A percentile compares a stretch with the other conserved stretches of the same genome.
phyloP scores from a whole-genome alignment of 1,284 basidiomycete species.

The Wolfiporia cocos region DNA sequence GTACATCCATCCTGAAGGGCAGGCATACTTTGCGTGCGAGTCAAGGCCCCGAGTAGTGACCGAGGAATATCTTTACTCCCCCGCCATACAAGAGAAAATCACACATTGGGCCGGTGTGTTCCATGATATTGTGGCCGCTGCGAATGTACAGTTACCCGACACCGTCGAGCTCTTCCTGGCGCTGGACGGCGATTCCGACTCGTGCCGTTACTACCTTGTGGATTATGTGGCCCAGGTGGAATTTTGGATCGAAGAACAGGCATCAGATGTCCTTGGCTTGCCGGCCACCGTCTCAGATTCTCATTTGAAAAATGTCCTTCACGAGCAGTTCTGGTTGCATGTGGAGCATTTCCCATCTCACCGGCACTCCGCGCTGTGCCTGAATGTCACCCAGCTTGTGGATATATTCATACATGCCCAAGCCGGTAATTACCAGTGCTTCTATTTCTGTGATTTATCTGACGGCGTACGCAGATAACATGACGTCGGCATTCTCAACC shows the following conservation, averaged over 20 bases:
- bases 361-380: slow-evolving; percentile 6
- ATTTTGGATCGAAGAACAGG: slow-evolving; percentile 23
- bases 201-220: slow-evolving; percentile 23
- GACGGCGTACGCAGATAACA: slow-evolving; percentile 26
- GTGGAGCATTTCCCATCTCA: slow-evolving; percentile 25
- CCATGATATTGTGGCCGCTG: slow-evolving; percentile 7
- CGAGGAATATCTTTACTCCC: slow-evolving; percentile 16
- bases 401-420: slow-evolving; percentile 19
- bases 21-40: slow-evolving; percentile 18
- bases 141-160: slow-evolving; percentile 10
- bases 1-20: slow-evolving; percentile 23
- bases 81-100: slow-evolving; percentile 10
- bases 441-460: not conserved
- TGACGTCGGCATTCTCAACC: slow-evolving; percentile 37
- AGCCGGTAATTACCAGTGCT: slow-evolving; percentile 10
- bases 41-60: slow-evolving; percentile 16
- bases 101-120: slow-evolving; percentile 9
- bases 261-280: slow-evolving; percentile 14
- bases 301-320: slow-evolving; percentile 20
- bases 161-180: slow-evolving; percentile 22
- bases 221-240: slow-evolving; percentile 20
- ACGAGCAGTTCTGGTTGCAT: slow-evolving; percentile 26
- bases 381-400: slow-evolving; percentile 18
- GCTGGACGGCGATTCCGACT: slow-evolving; percentile 10
- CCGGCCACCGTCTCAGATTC: slow-evolving; percentile 14